A percentile compares a stretch with the other conserved stretches of the same genome.
Conservation (phyloP, 306 rosid species). For the Fragaria ananassa region DNA sequence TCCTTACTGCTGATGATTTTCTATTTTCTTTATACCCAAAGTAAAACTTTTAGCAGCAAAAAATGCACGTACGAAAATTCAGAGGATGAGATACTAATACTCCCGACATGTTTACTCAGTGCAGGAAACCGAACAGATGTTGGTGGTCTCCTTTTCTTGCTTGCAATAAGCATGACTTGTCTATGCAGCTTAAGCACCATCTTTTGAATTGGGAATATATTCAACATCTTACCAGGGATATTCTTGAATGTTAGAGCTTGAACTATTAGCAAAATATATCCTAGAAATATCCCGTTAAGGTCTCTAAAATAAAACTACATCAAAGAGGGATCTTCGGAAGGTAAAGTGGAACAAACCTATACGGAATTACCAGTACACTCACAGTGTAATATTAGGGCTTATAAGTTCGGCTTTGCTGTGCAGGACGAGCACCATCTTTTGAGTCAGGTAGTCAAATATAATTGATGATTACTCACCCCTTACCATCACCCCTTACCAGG, state of each 20-base stretch:
- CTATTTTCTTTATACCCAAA: constrained; percentile 64
- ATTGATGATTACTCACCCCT: constrained; percentile 44
- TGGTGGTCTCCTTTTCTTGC: constrained; percentile 76
- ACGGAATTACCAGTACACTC: constrained; percentile 30
- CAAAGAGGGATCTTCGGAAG: constrained; percentile 23
- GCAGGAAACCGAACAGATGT: constrained; percentile 71
- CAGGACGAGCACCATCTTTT: constrained; percentile 51
- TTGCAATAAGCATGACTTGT: constrained; percentile 61
- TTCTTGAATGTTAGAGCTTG: constrained; percentile 34
- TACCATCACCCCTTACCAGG: constrained; percentile 86
- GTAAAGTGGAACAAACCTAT: constrained; percentile 39
- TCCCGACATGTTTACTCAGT: constrained; percentile 79
- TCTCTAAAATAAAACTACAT: constrained; percentile 39
- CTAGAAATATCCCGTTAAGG: constrained; percentile 40
- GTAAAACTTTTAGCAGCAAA: constrained; percentile 63
- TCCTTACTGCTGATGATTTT: constrained; percentile 54
- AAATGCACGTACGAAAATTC: constrained; percentile 48
- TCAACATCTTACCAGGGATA: constrained; percentile 70
- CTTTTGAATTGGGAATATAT: constrained; percentile 39
- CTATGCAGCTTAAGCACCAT: constrained; percentile 54
- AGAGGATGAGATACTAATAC: constrained; percentile 69
- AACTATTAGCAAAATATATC: constrained; percentile 18
- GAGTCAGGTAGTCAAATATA: constrained; percentile 32
- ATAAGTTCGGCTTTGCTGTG: constrained; percentile 41
- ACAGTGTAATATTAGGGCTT: constrained; percentile 20